Conservation (phyloP, 2,329 filamentous ascomycete genomes). For the Purpureocillium takamizusanense region DNA sequence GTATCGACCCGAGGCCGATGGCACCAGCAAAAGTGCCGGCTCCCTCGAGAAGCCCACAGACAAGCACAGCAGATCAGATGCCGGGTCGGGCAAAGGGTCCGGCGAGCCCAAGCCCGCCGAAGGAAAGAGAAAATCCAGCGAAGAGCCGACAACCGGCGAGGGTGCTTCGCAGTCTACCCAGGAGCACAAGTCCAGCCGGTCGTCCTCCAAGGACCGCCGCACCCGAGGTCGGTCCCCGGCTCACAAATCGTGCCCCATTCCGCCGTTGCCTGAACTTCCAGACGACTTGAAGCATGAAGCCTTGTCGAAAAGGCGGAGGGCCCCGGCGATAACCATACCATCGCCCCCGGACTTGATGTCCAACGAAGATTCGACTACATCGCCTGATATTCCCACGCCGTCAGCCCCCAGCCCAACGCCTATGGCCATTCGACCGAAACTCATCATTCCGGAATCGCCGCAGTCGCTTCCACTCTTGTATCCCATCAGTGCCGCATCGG, state of each 20-base stretch:
- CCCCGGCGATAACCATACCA: neutral
- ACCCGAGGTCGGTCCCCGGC: neutral
- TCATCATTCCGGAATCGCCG: slow-evolving; percentile 17
- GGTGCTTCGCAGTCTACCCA: neutral
- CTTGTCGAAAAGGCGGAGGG: neutral
- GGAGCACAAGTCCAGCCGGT: slow-evolving; percentile 10
- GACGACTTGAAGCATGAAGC: neutral
- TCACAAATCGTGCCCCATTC: neutral
- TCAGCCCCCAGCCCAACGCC: slow-evolving; percentile 25
- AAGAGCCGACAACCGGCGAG: neutral
- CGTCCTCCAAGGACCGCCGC: neutral
- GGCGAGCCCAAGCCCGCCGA: neutral
- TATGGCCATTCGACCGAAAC: slow-evolving; percentile 15
- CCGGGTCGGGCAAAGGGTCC: neutral
- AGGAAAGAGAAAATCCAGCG: neutral
- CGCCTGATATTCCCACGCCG: slow-evolving; percentile 16
- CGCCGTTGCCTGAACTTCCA: neutral
- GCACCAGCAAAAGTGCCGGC: neutral
- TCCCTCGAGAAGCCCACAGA: neutral
- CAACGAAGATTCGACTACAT: too few species aligned
- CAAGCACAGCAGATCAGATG: neutral
- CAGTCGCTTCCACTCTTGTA: slow-evolving; percentile 5
- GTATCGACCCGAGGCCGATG: slow-evolving; percentile 6
- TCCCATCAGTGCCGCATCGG: slow-evolving; percentile 10
- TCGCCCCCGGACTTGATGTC: neutral